These are phyloP conservation scores for apple (Malus domestica) DNA, from an alignment of 306 rosid species.

Conservation along the genomic window DNA sequence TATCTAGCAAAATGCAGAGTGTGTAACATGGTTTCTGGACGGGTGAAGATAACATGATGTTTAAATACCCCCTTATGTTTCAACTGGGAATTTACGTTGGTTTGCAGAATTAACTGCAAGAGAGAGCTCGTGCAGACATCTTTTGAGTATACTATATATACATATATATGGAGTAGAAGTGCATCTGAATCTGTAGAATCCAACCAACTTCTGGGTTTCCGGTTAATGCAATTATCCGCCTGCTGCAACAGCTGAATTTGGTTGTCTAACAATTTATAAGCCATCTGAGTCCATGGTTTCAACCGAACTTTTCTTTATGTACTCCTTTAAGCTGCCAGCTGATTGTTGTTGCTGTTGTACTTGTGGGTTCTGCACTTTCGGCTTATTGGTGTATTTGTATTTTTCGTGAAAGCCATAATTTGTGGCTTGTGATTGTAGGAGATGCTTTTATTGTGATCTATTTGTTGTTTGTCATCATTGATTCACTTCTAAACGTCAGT, in stretches of 20 bases:
- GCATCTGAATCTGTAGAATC: conserved; percentile 32
- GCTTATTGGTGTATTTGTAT: conserved; percentile 21
- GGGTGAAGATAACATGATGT: conserved; percentile 21
- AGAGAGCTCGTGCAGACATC: conserved; percentile 31
- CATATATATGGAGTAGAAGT: conserved; percentile 45
- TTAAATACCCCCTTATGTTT: conserved; percentile 2
- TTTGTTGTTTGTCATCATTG: neutral
- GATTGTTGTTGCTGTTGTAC: neutral
- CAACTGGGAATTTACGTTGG: neutral
- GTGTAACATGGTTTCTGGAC: conserved; percentile 36
- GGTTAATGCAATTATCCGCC: conserved; percentile 27
- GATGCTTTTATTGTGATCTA: neutral
- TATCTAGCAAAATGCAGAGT: conserved; percentile 72
- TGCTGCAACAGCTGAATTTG: conserved; percentile 34
- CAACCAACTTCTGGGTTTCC: conserved; percentile 30
- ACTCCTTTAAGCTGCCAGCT: conserved; percentile 10
- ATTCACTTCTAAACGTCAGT: neutral
- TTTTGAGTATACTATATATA: conserved; percentile 35
- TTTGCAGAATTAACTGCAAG: conserved; percentile 41
- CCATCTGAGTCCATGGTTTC: conserved; percentile 13
- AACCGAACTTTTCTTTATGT: conserved; percentile 21
- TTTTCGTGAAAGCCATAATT: conserved; percentile 6
- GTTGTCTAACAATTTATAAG: conserved; percentile 23
- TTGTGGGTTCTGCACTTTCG: conserved; percentile 22
- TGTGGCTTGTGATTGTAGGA: conserved; percentile 11